Conservation (phyloP, 2,329 filamentous ascomycete species). For the Xylaria sp. region DNA sequence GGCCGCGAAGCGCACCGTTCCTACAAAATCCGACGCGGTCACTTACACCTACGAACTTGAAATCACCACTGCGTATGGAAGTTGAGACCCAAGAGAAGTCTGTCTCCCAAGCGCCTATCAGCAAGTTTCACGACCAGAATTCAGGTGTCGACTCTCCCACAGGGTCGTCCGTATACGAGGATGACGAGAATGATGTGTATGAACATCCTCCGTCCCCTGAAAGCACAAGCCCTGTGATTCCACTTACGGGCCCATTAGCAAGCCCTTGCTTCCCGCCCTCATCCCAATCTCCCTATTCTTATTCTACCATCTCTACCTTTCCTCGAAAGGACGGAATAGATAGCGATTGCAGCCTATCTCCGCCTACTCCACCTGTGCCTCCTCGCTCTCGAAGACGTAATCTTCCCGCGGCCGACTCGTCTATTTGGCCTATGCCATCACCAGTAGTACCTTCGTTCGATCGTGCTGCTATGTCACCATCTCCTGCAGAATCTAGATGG, state of each 20-base stretch:
- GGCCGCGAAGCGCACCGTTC: constrained; percentile 37
- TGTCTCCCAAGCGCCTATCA: background rate
- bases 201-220: constrained; percentile 42
- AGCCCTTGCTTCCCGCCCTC: constrained; percentile 41
- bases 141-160: constrained; percentile 36
- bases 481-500: constrained; percentile 29
- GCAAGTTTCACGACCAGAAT: background rate
- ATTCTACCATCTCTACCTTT: constrained; percentile 19
- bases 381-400: constrained; percentile 35
- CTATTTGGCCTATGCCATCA: constrained; percentile 38
- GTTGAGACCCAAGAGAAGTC: background rate
- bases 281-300: constrained; percentile 23
- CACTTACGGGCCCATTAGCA: constrained; percentile 45
- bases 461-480: constrained; percentile 26
- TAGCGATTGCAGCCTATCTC: constrained; percentile 17
- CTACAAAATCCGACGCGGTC: constrained; percentile 26
- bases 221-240: constrained; percentile 45
- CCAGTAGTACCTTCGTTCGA: constrained; percentile 34
- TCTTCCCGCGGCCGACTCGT: constrained; percentile 35
- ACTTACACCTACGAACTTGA: constrained; percentile 25
- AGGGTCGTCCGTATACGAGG: constrained; percentile 39
- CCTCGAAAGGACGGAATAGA: constrained; percentile 30
- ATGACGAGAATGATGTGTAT: constrained; percentile 32
- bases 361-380: constrained; percentile 27
- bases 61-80: constrained; percentile 26